Evolutionary conservation across 805 yeast genomes (phyloP).

Genomic region (Maudiozyma pseudohumilis): DNA sequence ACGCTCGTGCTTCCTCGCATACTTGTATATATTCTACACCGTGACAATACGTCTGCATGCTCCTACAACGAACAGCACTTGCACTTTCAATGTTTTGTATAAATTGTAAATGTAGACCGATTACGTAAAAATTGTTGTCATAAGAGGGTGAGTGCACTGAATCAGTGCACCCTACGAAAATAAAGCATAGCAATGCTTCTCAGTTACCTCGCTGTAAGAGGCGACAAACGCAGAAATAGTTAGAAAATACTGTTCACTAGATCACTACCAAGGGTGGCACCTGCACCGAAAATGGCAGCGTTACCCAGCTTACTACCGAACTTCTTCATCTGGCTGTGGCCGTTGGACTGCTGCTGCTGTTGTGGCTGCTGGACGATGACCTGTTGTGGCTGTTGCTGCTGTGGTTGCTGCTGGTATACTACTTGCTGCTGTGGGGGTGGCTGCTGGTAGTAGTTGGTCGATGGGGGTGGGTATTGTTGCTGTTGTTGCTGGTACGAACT

Average conservation of each 20-base stretch:
- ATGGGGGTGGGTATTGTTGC: conserved; percentile 5
- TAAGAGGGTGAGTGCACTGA: no score
- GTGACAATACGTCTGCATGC: no score
- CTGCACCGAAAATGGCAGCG: conserved; percentile 94
- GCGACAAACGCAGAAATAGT: no score
- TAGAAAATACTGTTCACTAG: conserved; percentile 34
- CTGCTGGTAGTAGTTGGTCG: conserved; percentile 13
- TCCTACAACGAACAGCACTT: no score
- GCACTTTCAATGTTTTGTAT: no score
- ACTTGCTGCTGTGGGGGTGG: conserved; percentile 13
- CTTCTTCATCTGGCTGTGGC: conserved; percentile 36
- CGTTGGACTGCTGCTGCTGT: conserved; percentile 22
- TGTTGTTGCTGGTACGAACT: conserved; percentile 4
- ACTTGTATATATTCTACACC: no score
- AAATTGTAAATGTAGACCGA: no score
- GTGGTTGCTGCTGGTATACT: conserved; percentile 8
- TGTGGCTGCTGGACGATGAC: conserved; percentile 26
- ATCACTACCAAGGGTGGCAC: conserved; percentile 86
- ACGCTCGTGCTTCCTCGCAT: no score
- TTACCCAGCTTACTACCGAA: conserved; percentile 77
- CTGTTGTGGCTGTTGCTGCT: conserved; percentile 6
- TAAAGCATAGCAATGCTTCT: no score
- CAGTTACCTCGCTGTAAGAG: no score
- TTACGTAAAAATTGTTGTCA: no score
- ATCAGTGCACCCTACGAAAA: no score